These are phyloP conservation scores for Ophiosphaerella korrae DNA, from an alignment of 2,329 filamentous ascomycete genomes.

Conservation along the genomic window DNA sequence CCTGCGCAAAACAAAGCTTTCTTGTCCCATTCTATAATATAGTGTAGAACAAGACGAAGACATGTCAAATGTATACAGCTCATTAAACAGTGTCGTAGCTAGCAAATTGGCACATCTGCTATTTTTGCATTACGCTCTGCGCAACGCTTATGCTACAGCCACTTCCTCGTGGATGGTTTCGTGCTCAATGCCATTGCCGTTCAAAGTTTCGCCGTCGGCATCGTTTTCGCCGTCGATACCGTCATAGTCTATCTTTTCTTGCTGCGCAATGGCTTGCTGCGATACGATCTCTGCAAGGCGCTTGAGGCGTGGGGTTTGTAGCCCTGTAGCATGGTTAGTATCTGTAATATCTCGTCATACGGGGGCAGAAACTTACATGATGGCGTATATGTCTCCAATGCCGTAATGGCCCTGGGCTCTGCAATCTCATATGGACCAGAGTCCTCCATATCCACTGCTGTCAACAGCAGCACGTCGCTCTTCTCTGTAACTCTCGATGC, in stretches of 20 bases:
- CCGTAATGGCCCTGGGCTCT: constrained; percentile 92
- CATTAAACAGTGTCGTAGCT: too few relatives aligned
- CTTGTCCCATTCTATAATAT: too few relatives aligned
- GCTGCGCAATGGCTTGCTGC: constrained; percentile 92
- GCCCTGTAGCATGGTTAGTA: constrained; percentile 63
- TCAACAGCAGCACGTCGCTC: constrained; percentile 90
- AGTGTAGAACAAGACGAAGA: too few relatives aligned
- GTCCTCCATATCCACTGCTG: constrained; percentile 98
- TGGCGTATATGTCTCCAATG: constrained; percentile 95
- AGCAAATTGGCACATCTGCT: too few relatives aligned
- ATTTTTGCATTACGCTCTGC: too few relatives aligned
- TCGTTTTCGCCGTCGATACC: constrained; percentile 29
- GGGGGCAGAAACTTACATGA: constrained; percentile 71
- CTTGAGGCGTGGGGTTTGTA: constrained; percentile 94
- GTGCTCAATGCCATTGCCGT: constrained; percentile 12
- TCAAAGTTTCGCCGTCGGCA: background rate
- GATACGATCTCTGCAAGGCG: constrained; percentile 97
- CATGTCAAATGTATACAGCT: too few relatives aligned
- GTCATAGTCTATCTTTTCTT: constrained; percentile 75
- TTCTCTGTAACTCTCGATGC: constrained; percentile 97
- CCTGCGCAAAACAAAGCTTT: too few relatives aligned
- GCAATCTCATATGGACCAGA: constrained; percentile 98
- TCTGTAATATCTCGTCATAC: background rate
- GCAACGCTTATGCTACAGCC: constrained; percentile 10
- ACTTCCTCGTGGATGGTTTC: constrained; percentile 25